These are phyloP conservation scores for Malus domestica DNA, from an alignment of 306 rosid species.

Conservation along the genomic window ASM211411v1 NC_041792.1:30154907-30155406, in stretches of 20 bases:
- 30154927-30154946: too few relatives aligned
- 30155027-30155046: too few relatives aligned
- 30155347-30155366: conserved; percentile 46
- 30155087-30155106: too few relatives aligned
- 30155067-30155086: fast-evolving
- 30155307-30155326: conserved; percentile 10
- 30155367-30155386: not conserved
- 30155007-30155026: conserved; percentile 11
- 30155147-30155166: not conserved
- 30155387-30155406: not conserved
- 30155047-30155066: too few relatives aligned
- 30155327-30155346: not conserved
- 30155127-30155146: too few relatives aligned
- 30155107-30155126: too few relatives aligned
- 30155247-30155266: conserved; percentile 8
- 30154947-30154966: too few relatives aligned
- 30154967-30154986: not conserved
- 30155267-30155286: conserved; percentile 18
- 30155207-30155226: conserved; percentile 4
- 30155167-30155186: not conserved
- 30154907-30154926: too few relatives aligned
- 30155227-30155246: not conserved
- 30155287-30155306: not conserved
- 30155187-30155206: conserved; percentile 20
- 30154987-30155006: not conserved